phyloP scores from a whole-genome alignment of 345 rosid species.

The Raphanus raphanistrum region DNA sequence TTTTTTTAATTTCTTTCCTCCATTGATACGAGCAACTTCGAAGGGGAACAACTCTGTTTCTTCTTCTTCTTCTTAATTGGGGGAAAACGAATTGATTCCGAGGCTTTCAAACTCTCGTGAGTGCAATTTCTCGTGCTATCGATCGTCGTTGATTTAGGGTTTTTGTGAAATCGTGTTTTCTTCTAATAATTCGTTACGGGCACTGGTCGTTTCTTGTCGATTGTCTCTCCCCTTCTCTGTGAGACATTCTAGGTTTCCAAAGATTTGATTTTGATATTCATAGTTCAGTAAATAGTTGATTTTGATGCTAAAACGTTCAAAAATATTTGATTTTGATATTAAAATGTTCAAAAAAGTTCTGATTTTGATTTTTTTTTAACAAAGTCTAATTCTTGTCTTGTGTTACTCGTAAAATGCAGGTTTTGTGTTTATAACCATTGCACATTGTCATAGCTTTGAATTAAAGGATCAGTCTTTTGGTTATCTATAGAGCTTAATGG shows the following conservation, averaged over 20 bases:
- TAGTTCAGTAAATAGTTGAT: no score
- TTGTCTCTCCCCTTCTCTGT: background rate
- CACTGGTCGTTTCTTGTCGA: background rate
- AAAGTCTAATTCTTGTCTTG: background rate
- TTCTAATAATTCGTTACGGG: no score
- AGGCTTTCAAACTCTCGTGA: slow-evolving; percentile 3
- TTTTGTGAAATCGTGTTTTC: no score
- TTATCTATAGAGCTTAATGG: slow-evolving; percentile 11
- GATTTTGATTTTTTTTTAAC: background rate
- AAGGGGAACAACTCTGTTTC: background rate
- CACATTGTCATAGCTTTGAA: background rate
- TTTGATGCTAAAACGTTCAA: no score
- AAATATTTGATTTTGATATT: no score
- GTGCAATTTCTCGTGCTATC: slow-evolving; percentile 9
- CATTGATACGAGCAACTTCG: slow-evolving; percentile 7
- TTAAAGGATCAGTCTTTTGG: slow-evolving; percentile 1
- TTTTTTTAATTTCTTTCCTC: background rate
- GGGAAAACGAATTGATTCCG: background rate
- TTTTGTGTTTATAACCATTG: background rate
- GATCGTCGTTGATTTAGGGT: slow-evolving; percentile 9
- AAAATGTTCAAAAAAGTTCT: background rate
- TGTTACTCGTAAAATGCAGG: slow-evolving; percentile 25
- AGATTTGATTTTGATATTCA: background rate
- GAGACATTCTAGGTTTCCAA: background rate
- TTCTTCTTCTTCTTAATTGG: no score